phyloP scores from a whole-genome alignment of 2,329 filamentous ascomycete genomes.

The Ceratocystiopsis minuta region DNA sequence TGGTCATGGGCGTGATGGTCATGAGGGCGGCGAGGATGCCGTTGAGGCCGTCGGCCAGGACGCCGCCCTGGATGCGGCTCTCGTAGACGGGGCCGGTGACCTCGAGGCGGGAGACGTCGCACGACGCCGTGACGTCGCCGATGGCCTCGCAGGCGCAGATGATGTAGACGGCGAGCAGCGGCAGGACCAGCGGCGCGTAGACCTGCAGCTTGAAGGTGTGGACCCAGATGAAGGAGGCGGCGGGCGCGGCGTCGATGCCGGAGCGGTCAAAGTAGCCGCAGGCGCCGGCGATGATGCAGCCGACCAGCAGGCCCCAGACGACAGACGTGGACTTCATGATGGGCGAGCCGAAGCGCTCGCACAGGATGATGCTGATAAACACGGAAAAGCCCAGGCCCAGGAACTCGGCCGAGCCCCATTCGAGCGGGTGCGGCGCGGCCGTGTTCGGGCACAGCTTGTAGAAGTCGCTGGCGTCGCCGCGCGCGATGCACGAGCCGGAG shows the following conservation, averaged over 20 bases:
- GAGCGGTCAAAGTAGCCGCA: slow-evolving; percentile 60
- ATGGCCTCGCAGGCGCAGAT: slow-evolving; percentile 66
- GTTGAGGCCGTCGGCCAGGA: slow-evolving; percentile 61
- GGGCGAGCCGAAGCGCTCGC: slow-evolving; percentile 63
- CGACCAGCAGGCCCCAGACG: slow-evolving; percentile 53
- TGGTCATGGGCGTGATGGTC: slow-evolving; percentile 65
- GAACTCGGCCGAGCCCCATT: slow-evolving; percentile 64
- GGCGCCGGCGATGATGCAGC: slow-evolving; percentile 63
- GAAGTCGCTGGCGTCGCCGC: slow-evolving; percentile 29
- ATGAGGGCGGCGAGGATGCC: slow-evolving; percentile 57
- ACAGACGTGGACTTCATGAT: slow-evolving; percentile 73
- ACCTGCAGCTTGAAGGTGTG: slow-evolving; percentile 55
- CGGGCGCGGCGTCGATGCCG: slow-evolving; percentile 54
- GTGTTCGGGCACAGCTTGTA: slow-evolving; percentile 50
- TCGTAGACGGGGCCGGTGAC: slow-evolving; percentile 57
- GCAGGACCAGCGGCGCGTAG: slow-evolving; percentile 57
- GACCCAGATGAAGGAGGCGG: slow-evolving; percentile 61
- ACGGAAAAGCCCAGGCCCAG: slow-evolving; percentile 67
- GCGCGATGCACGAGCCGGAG: slow-evolving; percentile 35
- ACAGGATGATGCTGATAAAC: slow-evolving; percentile 61
- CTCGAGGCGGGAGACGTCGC: slow-evolving; percentile 60
- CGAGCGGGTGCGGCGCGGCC: slow-evolving; percentile 49
- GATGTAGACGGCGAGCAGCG: slow-evolving; percentile 50
- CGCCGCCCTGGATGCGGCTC: slow-evolving; percentile 59
- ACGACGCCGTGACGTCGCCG: slow-evolving; percentile 64